Percentiles rank a stretch among this genome's conserved stretches.
phyloP scores from a whole-genome alignment of 2,329 filamentous ascomycete species.

The Ceratocystis huliohia region DNA sequence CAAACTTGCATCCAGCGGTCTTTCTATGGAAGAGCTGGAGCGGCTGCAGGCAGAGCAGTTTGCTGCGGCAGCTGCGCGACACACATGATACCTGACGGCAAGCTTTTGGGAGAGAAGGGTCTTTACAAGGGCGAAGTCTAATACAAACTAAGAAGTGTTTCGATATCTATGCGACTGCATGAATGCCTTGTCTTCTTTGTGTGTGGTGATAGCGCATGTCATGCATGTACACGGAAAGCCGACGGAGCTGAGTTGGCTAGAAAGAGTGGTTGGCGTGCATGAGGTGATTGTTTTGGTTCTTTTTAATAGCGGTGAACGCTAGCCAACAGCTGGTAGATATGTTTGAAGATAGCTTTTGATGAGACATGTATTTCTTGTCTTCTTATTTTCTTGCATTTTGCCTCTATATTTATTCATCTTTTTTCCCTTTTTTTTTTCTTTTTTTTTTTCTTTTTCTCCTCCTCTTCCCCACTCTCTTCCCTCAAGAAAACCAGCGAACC shows the following conservation, averaged over 20 bases:
- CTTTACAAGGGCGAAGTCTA: too few species aligned
- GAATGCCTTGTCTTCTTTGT: background rate
- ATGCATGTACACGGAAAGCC: background rate
- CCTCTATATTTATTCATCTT: background rate
- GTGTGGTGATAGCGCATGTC: background rate
- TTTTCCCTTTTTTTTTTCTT: background rate
- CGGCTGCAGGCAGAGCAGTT: constrained; percentile 87
- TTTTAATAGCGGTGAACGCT: background rate
- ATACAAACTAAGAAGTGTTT: too few species aligned
- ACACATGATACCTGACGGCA: constrained; percentile 14
- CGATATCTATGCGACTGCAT: background rate
- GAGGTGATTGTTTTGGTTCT: too few species aligned
- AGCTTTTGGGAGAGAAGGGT: background rate
- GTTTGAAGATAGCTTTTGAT: background rate
- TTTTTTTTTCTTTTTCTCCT: background rate
- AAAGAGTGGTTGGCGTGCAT: too few species aligned
- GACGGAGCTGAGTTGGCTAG: too few species aligned
- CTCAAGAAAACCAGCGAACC: background rate
- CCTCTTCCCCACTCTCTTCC: background rate
- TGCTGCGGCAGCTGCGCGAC: constrained; percentile 46
- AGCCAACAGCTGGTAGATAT: background rate
- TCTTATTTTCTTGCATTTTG: background rate
- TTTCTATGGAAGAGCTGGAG: constrained; percentile 81
- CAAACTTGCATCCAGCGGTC: constrained; percentile 88
- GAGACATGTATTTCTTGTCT: background rate